Conservation (phyloP, 345 rosid species). For the Turnera subulata region DNA sequence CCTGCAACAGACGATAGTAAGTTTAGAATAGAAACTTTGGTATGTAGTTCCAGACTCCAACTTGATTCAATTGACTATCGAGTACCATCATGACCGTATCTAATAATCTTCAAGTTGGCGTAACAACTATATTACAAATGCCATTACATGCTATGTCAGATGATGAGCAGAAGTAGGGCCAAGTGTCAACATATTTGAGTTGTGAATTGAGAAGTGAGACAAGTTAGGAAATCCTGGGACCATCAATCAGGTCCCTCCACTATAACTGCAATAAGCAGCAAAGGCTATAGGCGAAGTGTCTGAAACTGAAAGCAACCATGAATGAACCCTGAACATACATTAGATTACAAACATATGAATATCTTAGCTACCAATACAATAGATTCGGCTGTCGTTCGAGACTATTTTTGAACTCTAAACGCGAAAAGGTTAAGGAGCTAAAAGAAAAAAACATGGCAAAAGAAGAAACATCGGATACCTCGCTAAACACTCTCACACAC, state of each 20-base stretch:
- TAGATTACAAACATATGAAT: too few relatives aligned
- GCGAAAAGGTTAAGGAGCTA: constrained; percentile 4
- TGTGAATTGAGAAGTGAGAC: constrained; percentile 16
- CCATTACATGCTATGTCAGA: constrained; percentile 10
- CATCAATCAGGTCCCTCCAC: constrained; percentile 16
- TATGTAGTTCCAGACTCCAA: too few relatives aligned
- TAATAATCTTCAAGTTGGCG: background rate
- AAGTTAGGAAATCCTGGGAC: constrained; percentile 7
- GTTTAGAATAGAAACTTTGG: too few relatives aligned
- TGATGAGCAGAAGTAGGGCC: constrained; percentile 14
- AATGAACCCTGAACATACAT: background rate
- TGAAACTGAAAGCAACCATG: constrained; percentile 15
- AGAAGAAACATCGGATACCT: constrained; percentile 19
- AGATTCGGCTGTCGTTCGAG: too few relatives aligned
- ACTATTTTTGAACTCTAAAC: constrained; percentile 14
- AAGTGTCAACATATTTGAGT: background rate
- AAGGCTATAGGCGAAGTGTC: background rate
- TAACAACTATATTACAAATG: too few relatives aligned
- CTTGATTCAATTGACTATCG: too few relatives aligned
- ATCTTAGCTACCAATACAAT: too few relatives aligned
- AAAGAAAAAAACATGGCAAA: constrained; percentile 5
- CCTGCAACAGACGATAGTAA: too few relatives aligned
- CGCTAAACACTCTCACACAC: constrained; percentile 13
- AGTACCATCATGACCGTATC: background rate
- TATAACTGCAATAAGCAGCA: constrained; percentile 11